phyloP scores from a whole-genome alignment of 192 early-diverging fungal species.

The Chytriomyces confervae region DNA sequence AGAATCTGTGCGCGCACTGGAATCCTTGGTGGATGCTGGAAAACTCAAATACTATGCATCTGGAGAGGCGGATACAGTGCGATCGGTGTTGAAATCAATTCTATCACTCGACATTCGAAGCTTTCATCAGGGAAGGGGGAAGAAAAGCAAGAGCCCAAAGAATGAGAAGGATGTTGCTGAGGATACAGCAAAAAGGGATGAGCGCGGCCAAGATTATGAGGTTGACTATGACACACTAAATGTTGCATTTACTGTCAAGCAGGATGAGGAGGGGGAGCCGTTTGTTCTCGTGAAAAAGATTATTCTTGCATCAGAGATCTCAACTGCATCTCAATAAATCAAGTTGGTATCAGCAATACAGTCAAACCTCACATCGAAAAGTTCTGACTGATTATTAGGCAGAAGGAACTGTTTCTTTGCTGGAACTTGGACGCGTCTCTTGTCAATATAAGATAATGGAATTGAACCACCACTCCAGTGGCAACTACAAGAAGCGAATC shows the following conservation, averaged over 20 bases:
- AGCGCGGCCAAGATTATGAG: conserved; percentile 32
- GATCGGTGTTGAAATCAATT: conserved; percentile 3
- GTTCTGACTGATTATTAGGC: no score
- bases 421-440: no score
- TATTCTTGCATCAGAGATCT: neutral
- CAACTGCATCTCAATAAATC: no score
- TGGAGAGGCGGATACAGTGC: conserved; percentile 16
- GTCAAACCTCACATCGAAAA: no score
- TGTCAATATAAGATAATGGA: no score
- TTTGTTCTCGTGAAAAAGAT: conserved; percentile 24
- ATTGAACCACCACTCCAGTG: no score
- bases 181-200: conserved; percentile 29
- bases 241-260: conserved; percentile 28
- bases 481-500: no score
- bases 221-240: conserved; percentile 35
- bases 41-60: conserved; percentile 24
- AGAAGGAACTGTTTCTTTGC: no score
- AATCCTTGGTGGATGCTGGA: conserved; percentile 15
- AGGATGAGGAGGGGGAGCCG: conserved; percentile 26
- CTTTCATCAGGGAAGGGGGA: conserved; percentile 39
- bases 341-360: no score
- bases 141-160: conserved; percentile 18
- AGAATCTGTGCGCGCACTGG: conserved; percentile 5
- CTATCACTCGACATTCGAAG: conserved; percentile 35
- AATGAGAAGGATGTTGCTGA: conserved; percentile 3